These are phyloP conservation scores for Ophiorrhiza pumila DNA, from an alignment of 257 asterid species.

Conservation along the genomic window DNA sequence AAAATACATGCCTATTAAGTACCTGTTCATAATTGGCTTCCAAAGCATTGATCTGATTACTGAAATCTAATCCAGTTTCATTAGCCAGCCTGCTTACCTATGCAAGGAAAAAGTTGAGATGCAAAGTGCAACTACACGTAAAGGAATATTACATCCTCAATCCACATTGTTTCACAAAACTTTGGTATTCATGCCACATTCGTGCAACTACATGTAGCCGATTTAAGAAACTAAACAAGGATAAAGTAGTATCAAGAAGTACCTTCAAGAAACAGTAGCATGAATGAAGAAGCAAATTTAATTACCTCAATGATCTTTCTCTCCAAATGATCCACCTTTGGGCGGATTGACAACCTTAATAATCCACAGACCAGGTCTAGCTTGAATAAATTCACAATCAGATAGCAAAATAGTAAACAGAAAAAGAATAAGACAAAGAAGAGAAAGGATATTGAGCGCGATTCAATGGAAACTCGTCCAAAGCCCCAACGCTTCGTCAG, in stretches of 20 bases:
- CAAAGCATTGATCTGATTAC: slow-evolving; percentile 40
- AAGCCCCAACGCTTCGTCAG: no score
- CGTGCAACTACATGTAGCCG: not conserved
- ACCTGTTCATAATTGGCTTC: slow-evolving; percentile 46
- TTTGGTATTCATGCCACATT: not conserved
- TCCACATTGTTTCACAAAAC: not conserved
- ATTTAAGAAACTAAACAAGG: not conserved
- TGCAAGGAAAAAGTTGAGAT: not conserved
- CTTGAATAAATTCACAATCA: no score
- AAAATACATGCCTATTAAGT: not conserved
- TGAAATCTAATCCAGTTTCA: slow-evolving; percentile 51
- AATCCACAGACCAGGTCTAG: no score
- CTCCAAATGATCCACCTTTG: no score
- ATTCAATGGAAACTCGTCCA: no score
- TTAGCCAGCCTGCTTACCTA: slow-evolving; percentile 46
- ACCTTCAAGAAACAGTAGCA: not conserved
- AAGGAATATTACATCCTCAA: no score
- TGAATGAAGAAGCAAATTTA: not conserved
- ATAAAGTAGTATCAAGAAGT: no score
- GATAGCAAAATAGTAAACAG: no score
- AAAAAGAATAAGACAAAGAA: no score
- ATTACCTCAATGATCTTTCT: slow-evolving; percentile 43
- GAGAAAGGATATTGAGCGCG: no score
- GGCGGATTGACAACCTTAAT: no score
- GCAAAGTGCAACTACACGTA: no score